Base-by-base conservation (phyloP, 495 filamentous ascomycete species). In the Saxophila tyrrhenica region DNA sequence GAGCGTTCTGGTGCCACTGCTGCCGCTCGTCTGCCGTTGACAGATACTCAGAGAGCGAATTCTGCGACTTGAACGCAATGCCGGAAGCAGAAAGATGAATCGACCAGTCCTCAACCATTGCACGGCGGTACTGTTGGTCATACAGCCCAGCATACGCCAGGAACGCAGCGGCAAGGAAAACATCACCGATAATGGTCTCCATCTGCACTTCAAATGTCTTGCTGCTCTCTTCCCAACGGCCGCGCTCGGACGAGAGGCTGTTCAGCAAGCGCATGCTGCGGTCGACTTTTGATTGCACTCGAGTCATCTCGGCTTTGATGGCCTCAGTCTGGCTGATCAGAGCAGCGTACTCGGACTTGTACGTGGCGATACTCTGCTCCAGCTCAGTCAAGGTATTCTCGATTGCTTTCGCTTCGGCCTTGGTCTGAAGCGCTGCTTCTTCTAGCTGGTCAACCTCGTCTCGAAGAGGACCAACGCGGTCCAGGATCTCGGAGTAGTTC, bases 121-220 rank as follows among this genome's bases (percentile, higher is more conserved):
- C 80, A 70, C 95, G 96, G 41, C 92, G 84, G 79, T 94, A 95
- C 60, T 92, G 90, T 66, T 99, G 92, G 65, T 99, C 92, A 61
- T 94, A 99, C 51, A 95, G 85, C 70, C 92, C 92, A 65, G 86
- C 86, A 70, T 99, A 99, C n/a, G 92, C 92, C 52, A 99, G 74
- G 76, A 97, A 97, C 16, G 91, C 92, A 2, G 92, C 87, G 2
- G 94, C 92, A 35, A 97, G 82, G 58, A 99, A 72, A 32, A 95
- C 89, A 64, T 99, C 92, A 39, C 92, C 92, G 44, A 97, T 87
- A 46, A 99, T 82, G 1, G 92, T 99, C 70, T 85, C 82, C 65
- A 99, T 95, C 68, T 99, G 92, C 10, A 88, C 92, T 67, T 95
- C 89, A 67, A 99, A 99, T 0, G 90, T 95, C 71, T 83, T 92